Evolutionary conservation across 768 basidiomycete genomes (phyloP).

Genomic region (Rhizopogon sp.): DNA sequence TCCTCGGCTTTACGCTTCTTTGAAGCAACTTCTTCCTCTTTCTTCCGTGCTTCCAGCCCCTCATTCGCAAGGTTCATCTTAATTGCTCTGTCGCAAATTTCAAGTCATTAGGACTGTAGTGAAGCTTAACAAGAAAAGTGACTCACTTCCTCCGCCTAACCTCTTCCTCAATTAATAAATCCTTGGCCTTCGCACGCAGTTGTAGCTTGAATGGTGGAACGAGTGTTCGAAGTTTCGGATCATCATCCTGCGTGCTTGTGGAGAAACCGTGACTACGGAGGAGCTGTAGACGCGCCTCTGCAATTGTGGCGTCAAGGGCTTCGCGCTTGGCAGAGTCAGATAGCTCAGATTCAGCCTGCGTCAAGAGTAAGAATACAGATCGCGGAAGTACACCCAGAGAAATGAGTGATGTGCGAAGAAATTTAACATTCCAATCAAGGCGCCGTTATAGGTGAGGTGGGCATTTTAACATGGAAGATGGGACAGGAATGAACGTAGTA

Average conservation of each 20-base stretch:
- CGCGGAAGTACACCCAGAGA: not conserved
- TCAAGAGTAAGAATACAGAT: not conserved
- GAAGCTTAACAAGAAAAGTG: not conserved
- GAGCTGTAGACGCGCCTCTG: constrained; percentile 64
- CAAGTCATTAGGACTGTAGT: constrained; percentile 1
- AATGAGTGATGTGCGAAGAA: not conserved
- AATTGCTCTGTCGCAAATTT: constrained; percentile 52
- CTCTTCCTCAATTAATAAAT: constrained; percentile 88
- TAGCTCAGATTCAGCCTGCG: constrained; percentile 80
- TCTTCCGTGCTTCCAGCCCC: constrained; percentile 88
- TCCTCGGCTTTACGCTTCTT: constrained; percentile 88
- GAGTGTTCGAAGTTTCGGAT: constrained; percentile 33
- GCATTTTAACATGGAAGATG: not conserved
- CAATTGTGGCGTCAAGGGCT: constrained; percentile 75
- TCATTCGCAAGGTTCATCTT: constrained; percentile 92
- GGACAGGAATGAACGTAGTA: not conserved
- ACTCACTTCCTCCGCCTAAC: constrained; percentile 76
- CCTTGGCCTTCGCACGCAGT: constrained; percentile 70
- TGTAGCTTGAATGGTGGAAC: constrained; percentile 62
- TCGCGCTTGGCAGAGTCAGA: constrained; percentile 75
- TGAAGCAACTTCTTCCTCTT: constrained; percentile 75
- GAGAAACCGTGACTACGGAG: constrained; percentile 64
- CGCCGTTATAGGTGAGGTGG: not conserved
- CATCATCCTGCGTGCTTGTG: constrained; percentile 49
- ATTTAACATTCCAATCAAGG: not conserved